These are phyloP conservation scores for Sutorius australiensis DNA, from an alignment of 768 basidiomycete species.

Conservation along the genomic window DNA sequence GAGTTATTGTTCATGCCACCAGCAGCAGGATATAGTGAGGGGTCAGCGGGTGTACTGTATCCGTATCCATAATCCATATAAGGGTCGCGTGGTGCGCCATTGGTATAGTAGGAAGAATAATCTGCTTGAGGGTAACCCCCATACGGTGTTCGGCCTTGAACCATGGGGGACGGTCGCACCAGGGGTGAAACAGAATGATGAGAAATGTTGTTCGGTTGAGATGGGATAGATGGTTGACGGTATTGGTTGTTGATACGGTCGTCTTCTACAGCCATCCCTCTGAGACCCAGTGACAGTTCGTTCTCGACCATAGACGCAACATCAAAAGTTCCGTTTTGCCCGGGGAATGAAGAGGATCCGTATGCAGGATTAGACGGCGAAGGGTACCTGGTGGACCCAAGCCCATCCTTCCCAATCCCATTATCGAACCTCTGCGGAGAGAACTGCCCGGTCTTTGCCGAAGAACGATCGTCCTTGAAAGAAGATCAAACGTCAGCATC, in stretches of 20 bases:
- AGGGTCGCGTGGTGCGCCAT: slow-evolving; percentile 45
- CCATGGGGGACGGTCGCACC: slow-evolving; percentile 41
- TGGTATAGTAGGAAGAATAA: slow-evolving; percentile 57
- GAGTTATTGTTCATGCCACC: slow-evolving; percentile 43
- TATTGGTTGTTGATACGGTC: slow-evolving; percentile 40
- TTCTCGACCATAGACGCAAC: slow-evolving; percentile 43
- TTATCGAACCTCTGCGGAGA: slow-evolving; percentile 55
- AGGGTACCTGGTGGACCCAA: slow-evolving; percentile 39
- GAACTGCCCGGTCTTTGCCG: slow-evolving; percentile 46
- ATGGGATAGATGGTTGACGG: slow-evolving; percentile 34
- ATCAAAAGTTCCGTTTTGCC: slow-evolving; percentile 36
- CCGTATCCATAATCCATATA: slow-evolving; percentile 57
- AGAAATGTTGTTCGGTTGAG: slow-evolving; percentile 28
- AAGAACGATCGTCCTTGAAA: slow-evolving; percentile 45
- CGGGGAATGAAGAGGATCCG: slow-evolving; percentile 28
- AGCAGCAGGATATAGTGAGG: slow-evolving; percentile 47
- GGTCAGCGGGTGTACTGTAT: slow-evolving; percentile 49
- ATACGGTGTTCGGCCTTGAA: slow-evolving; percentile 46
- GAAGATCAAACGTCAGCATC: slow-evolving; percentile 15
- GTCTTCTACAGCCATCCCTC: slow-evolving; percentile 60
- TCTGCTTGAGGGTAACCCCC: slow-evolving; percentile 51
- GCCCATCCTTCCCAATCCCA: slow-evolving; percentile 39
- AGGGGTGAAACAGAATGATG: slow-evolving; percentile 34
- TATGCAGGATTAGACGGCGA: slow-evolving; percentile 44
- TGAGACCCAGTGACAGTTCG: slow-evolving; percentile 54